Evolutionary conservation across 768 basidiomycete genomes (phyloP), one percentile per base, ranked within the genome.

Genomic region (Pluteus cervinus): DNA sequence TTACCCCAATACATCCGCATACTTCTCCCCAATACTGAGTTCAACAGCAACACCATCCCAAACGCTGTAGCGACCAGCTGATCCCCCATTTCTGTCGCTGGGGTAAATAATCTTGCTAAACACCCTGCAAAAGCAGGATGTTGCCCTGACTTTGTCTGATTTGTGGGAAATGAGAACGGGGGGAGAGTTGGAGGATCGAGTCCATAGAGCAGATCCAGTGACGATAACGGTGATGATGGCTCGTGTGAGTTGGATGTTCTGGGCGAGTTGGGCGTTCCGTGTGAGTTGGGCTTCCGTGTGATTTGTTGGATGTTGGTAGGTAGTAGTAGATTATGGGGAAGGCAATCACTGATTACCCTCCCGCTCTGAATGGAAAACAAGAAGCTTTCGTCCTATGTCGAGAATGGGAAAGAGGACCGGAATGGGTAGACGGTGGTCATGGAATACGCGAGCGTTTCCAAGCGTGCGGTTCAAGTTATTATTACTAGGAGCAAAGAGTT

Each of bases 361-460:
- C n/a, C 68, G 65, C 93, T 91, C 60, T 94, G 91, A 41, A 91
- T 52, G 21, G 88, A 81, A 33, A 98, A 73, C 76, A 97, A 97
- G 40, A 92, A 57, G 67, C 93, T 97, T 61, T 99, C 96, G 52
- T 94, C 96, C 42, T 97, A 99, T 1, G 96, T 97, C 15, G 88
- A 90, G 69, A 97, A 96, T 0, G 96, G 91, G 61, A 93, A 97
- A 16, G 68, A 58, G 52, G 88, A 83, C 16, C 90, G 72, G 50
- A 76, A 78, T 2, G 92, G 84, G 62, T 98, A 99, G 8, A 79
- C 79, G 18, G 92, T 74, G 0, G 81, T 91, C 50, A 99, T 92
- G 20, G 83, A 85, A 50, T 96, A 96, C 1, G 88, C 75, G 20
- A 87, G 66, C 0, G 94, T 97, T 55, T 98, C 94, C 15, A 99